Evolutionary conservation across 257 asterid genomes (phyloP).

Genomic region (Solanum ahanhuiri): DNA sequence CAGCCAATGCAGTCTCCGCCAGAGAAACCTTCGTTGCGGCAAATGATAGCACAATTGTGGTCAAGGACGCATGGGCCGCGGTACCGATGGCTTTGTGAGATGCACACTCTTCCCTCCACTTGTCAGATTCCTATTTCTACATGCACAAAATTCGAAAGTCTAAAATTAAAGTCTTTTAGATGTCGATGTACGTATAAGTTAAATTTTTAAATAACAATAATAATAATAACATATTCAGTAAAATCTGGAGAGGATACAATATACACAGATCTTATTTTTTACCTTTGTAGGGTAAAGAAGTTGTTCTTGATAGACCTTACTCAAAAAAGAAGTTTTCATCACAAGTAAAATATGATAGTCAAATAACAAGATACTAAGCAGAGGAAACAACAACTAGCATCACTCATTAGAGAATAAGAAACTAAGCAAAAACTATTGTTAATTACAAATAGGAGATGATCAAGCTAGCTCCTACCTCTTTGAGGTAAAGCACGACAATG

Average conservation of each 20-base stretch:
- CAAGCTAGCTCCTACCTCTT: not conserved
- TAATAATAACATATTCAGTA: not conserved
- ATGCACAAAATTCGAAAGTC: not conserved
- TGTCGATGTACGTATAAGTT: not conserved
- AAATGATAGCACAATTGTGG: constrained; percentile 15
- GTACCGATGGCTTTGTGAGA: constrained; percentile 12
- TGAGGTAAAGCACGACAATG: not conserved
- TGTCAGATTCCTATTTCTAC: not conserved
- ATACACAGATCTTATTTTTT: not conserved
- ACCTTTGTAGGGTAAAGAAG: not conserved
- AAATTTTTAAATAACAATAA: not conserved
- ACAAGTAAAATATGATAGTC: too few species aligned
- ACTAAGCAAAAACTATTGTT: not conserved
- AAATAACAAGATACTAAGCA: not conserved
- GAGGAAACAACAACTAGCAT: not conserved
- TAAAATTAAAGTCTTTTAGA: not conserved
- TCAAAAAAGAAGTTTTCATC: too few species aligned
- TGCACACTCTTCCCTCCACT: constrained; percentile 10
- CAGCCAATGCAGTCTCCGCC: constrained; percentile 16
- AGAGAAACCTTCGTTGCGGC: constrained; percentile 16
- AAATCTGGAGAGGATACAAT: too few species aligned
- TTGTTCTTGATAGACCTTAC: not conserved
- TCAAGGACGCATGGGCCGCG: constrained; percentile 2
- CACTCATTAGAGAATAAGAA: not conserved
- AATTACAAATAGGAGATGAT: not conserved